phyloP scores from a whole-genome alignment of 306 rosid species.

The Carpinus fangiana region DNA sequence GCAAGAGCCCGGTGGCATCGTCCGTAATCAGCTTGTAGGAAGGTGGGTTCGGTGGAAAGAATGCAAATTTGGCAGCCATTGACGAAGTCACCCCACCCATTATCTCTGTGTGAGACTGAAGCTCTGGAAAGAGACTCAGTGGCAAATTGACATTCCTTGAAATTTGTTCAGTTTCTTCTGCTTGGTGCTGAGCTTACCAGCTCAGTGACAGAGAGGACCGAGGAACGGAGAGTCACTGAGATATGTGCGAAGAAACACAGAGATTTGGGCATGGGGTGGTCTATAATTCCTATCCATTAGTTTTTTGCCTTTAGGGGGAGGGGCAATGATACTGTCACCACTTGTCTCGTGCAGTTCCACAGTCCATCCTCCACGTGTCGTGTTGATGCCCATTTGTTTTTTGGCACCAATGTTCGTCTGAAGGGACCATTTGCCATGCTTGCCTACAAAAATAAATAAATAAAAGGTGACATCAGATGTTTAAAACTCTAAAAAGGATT shows the following conservation, averaged over 20 bases:
- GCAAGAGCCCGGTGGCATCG: constrained; percentile 49
- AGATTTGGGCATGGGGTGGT: neutral
- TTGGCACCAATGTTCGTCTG: neutral
- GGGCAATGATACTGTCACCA: constrained; percentile 32
- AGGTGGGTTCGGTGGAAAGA: constrained; percentile 84
- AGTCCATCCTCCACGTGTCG: constrained; percentile 45
- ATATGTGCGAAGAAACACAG: neutral
- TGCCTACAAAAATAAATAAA: too few relatives aligned
- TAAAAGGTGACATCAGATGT: too few relatives aligned
- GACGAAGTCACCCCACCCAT: constrained; percentile 94
- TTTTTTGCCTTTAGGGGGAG: neutral
- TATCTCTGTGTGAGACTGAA: constrained; percentile 6
- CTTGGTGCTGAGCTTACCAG: constrained; percentile 8
- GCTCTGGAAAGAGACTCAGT: constrained; percentile 8
- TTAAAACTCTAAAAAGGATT: too few relatives aligned
- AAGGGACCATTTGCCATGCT: too few relatives aligned
- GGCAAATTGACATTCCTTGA: constrained; percentile 27
- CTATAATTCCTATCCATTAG: constrained; percentile 31
- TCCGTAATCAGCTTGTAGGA: constrained; percentile 66
- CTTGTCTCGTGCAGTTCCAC: constrained; percentile 11
- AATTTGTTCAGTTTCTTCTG: neutral
- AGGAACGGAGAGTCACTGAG: neutral
- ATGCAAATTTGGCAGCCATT: constrained; percentile 87
- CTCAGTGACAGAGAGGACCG: neutral
- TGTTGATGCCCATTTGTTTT: constrained; percentile 23